Percentiles rank a stretch among this genome's conserved stretches.
Conservation (phyloP, 2,329 filamentous ascomycete species). For the Biscogniauxia mediterranea region DNA sequence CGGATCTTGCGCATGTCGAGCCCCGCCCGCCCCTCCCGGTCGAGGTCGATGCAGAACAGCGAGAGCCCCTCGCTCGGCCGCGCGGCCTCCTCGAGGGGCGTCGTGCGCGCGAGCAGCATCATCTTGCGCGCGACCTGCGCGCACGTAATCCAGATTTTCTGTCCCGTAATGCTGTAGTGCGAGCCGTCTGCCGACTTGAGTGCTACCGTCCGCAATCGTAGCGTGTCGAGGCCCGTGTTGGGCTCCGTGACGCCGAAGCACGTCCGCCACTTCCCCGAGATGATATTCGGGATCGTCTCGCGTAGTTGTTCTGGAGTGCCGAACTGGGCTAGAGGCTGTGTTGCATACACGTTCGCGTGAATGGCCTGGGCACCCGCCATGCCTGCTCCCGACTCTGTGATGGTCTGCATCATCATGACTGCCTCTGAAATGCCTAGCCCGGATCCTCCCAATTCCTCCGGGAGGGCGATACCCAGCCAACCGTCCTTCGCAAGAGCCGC, state of each 20-base stretch:
- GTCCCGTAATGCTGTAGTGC: slow-evolving; percentile 65
- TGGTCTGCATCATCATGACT: slow-evolving; percentile 84
- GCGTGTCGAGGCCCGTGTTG: slow-evolving; percentile 74
- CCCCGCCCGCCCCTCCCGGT: slow-evolving; percentile 55
- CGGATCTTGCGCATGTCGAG: slow-evolving; percentile 70
- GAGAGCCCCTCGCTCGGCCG: slow-evolving; percentile 75
- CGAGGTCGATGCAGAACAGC: slow-evolving; percentile 77
- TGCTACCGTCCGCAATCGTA: slow-evolving; percentile 67
- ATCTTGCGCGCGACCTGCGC: slow-evolving; percentile 81
- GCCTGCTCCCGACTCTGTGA: slow-evolving; percentile 74
- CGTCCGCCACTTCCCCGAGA: slow-evolving; percentile 67
- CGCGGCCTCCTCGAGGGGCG: slow-evolving; percentile 61
- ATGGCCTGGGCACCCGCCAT: slow-evolving; percentile 68
- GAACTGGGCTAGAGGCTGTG: slow-evolving; percentile 72
- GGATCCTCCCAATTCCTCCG: slow-evolving; percentile 70
- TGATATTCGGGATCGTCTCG: slow-evolving; percentile 66
- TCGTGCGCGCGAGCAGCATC: slow-evolving; percentile 78
- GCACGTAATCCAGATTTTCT: slow-evolving; percentile 89
- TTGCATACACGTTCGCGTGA: slow-evolving; percentile 70
- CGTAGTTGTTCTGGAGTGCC: slow-evolving; percentile 63
- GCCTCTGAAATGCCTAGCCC: slow-evolving; percentile 78
- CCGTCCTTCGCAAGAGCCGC: slow-evolving; percentile 70
- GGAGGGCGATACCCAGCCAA: slow-evolving; percentile 79
- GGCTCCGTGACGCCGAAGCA: slow-evolving; percentile 89
- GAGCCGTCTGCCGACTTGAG: slow-evolving; percentile 50